Evolutionary conservation across 2,329 filamentous ascomycete species (phyloP), one percentile per base, ranked within the genome.

Genomic region (Bisporella sp.): DNA sequence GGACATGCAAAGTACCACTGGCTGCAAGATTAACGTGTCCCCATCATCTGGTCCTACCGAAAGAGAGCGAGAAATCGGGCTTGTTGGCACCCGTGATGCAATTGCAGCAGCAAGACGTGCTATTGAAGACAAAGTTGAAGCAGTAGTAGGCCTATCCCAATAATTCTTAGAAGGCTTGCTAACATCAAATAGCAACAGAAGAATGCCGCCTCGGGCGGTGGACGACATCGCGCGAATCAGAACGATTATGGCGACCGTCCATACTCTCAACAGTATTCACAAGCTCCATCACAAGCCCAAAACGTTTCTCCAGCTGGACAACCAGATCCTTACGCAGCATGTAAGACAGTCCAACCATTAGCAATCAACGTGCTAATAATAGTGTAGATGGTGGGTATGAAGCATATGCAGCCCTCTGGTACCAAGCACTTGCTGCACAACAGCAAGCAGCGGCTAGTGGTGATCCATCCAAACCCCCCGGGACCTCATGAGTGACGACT

Each of bases 21-120:
- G 88, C 43, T 96, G 91, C 77, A 95, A 95, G 73, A 95, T 96
- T 74, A 96, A 96, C 62, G 90, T 96, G 30, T 87, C 88, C 32
- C 87, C 88, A 62, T 84, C 89, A 6, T 84, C 83, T 35, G 86
- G 86, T 12, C 84, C 86, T 46, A 79, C 81, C 57, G 89, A 95
- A 64, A 78, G 83, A 51, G 85, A 93, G 67, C 84, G 90, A 62
- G 87, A 95, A 67, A 95, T 96, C 64, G 88, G 87, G 43, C 77
- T 96, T 42, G 85, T 93, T 56, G 91, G 90, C 55, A 81, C 79
- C 37, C 79, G 80, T 42, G 84, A 89, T 60, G 82, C 87, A 49
- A 93, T 96, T 63, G 81, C 81, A 47, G 80, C 82, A 57, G 91
- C 91, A 35, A 95, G 95, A 72, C 76, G 76, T 60, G 87, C 88